Conservation (phyloP, 2,329 filamentous ascomycete genomes). For the Xylaria sp. region DNA sequence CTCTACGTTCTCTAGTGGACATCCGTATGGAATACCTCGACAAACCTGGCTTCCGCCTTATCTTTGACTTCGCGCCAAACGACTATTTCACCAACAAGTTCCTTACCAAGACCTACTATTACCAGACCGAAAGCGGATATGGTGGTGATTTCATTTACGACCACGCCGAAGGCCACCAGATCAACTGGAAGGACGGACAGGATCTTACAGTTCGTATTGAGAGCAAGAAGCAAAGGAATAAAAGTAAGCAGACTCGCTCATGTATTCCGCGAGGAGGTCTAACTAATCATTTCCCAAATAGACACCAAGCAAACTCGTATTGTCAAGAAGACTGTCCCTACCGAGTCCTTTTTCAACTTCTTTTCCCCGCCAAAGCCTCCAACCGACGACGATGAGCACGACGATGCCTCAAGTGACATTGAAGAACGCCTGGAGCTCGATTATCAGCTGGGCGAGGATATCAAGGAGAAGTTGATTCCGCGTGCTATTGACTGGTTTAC, state of each 20-base stretch:
- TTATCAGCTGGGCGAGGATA: conserved; percentile 98
- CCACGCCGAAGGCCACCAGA: conserved; percentile 97
- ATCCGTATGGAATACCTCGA: conserved; percentile 99
- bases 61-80: conserved; percentile 96
- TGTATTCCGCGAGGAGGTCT: background rate
- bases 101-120: conserved; percentile 98
- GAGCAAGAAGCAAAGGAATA: conserved; percentile 99
- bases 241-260: conserved; percentile 74
- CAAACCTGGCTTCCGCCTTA: conserved; percentile 95
- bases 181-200: conserved; percentile 93
- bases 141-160: conserved; percentile 99
- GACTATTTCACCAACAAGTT: conserved; percentile 98
- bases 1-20: conserved; percentile 88
- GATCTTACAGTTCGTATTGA: conserved; percentile 95
- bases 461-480: conserved; percentile 99
- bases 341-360: conserved; percentile 99
- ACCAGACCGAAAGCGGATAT: conserved; percentile 98
- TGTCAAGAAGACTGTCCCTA: conserved; percentile 98
- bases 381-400: conserved; percentile 71
- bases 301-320: conserved; percentile 99
- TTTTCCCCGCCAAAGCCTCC: conserved; percentile 95
- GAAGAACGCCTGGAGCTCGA: conserved; percentile 98
- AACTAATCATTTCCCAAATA: conserved; percentile 53
- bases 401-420: conserved; percentile 82
- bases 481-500: conserved; percentile 99